Conservation (phyloP, 2,329 filamentous ascomycete genomes). For the Elsinoe perseae region DNA sequence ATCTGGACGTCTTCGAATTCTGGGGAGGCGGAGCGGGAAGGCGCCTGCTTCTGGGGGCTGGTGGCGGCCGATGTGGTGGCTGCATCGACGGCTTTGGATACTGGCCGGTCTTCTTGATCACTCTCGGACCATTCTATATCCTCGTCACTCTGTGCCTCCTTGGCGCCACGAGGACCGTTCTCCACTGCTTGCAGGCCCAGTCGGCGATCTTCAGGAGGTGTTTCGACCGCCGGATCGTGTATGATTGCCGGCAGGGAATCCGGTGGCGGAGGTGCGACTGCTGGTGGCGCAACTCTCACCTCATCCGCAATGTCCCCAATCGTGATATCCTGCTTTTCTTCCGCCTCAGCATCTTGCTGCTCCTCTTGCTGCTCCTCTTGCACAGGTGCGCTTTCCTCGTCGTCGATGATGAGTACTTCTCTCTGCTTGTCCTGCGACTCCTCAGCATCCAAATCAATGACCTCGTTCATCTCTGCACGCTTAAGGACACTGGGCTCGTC, state of each 20-base stretch:
- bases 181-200: conserved; percentile 17
- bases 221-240: not conserved
- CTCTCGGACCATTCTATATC: conserved; percentile 48
- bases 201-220: not conserved
- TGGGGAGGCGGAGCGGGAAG: conserved; percentile 24
- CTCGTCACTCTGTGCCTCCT: conserved; percentile 27
- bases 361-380: conserved; percentile 9
- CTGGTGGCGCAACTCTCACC: conserved; percentile 36
- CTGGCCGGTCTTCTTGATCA: conserved; percentile 31
- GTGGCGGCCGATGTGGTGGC: conserved; percentile 21
- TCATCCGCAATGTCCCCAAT: conserved; percentile 42
- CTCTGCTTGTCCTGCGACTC: conserved; percentile 38
- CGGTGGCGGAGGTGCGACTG: conserved; percentile 19
- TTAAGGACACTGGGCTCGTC: conserved; percentile 48
- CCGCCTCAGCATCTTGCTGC: conserved; percentile 21
- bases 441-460: conserved; percentile 42
- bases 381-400: conserved; percentile 26
- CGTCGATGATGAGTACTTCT: conserved; percentile 37
- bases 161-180: conserved; percentile 15
- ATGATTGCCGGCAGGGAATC: conserved; percentile 13
- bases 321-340: conserved; percentile 21
- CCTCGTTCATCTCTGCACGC: conserved; percentile 46
- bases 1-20: conserved; percentile 46
- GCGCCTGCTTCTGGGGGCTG: conserved; percentile 17
- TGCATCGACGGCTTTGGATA: conserved; percentile 2